A percentile compares a stretch with the other conserved stretches of the same genome.
phyloP scores from a whole-genome alignment of 2,329 filamentous ascomycete genomes.

The Colletotrichum ledebouriae region DNA sequence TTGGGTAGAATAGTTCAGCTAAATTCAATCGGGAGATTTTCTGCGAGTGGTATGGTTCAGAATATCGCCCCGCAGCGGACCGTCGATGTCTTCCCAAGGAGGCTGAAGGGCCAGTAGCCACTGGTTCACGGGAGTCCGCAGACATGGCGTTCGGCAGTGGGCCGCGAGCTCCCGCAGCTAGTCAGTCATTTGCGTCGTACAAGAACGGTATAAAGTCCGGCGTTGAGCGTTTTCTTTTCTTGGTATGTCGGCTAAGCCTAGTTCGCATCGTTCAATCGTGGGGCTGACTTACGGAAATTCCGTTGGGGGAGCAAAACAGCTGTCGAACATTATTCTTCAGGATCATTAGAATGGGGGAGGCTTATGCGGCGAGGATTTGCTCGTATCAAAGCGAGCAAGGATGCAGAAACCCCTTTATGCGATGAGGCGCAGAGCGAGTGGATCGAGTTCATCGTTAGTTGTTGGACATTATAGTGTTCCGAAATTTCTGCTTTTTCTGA shows the following conservation, averaged over 20 bases:
- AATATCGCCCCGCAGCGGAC: neutral
- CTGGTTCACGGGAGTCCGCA: constrained; percentile 33
- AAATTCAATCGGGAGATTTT: neutral
- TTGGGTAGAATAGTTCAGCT: constrained; percentile 16
- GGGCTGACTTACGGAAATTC: constrained; percentile 2
- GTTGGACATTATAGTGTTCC: no score
- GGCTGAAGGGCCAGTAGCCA: constrained; percentile 6
- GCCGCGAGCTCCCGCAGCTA: constrained; percentile 9
- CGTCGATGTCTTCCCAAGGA: neutral
- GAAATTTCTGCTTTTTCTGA: no score
- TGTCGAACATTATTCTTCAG: constrained; percentile 1
- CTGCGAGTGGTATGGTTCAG: neutral
- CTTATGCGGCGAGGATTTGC: constrained; percentile 37
- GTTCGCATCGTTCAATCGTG: neutral
- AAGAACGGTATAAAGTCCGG: constrained; percentile 11
- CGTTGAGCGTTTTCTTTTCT: constrained; percentile 32
- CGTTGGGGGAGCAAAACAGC: neutral
- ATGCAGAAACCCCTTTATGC: constrained; percentile 40
- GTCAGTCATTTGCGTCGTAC: constrained; percentile 11
- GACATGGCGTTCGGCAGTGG: constrained; percentile 26
- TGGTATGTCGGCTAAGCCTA: neutral
- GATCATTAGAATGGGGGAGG: constrained; percentile 30
- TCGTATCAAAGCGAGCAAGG: constrained; percentile 33
- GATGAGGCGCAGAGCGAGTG: constrained; percentile 35
- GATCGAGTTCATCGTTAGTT: constrained; percentile 18